Conservation (phyloP, 2,329 filamentous ascomycete genomes). For the Saccharata proteae region DNA sequence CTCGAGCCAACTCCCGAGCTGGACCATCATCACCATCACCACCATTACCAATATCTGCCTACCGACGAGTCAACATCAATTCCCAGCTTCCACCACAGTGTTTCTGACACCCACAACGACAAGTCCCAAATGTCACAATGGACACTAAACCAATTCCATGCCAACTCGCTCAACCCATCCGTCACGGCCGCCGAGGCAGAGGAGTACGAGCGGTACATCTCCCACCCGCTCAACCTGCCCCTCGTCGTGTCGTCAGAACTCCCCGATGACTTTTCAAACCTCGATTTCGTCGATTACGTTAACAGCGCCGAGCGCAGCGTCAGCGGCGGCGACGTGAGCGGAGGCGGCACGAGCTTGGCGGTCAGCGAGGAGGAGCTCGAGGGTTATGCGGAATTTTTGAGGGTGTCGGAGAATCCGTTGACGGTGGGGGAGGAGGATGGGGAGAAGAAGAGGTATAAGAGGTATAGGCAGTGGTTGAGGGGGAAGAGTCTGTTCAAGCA, state of each 20-base stretch:
- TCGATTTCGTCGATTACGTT: conserved; percentile 72
- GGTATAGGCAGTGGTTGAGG: conserved; percentile 86
- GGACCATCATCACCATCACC: conserved; percentile 11
- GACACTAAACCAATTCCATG: conserved; percentile 77
- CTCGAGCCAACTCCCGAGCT: no score
- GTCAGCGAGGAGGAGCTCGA: conserved; percentile 53
- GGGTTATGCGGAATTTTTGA: conserved; percentile 66
- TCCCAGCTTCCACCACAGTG: conserved; percentile 15
- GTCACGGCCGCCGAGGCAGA: conserved; percentile 65
- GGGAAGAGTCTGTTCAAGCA: conserved; percentile 97
- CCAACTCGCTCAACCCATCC: conserved; percentile 73
- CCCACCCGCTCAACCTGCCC: conserved; percentile 78
- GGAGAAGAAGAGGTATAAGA: conserved; percentile 90
- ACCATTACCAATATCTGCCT: conserved; percentile 12
- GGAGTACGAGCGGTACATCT: conserved; percentile 82
- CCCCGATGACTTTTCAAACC: conserved; percentile 39
- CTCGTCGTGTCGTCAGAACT: conserved; percentile 63
- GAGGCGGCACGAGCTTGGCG: conserved; percentile 27
- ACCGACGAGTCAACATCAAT: conserved; percentile 18
- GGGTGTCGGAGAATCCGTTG: conserved; percentile 67
- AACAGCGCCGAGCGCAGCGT: conserved; percentile 45
- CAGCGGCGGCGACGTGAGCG: no score
- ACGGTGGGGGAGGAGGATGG: conserved; percentile 80
- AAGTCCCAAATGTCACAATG: conserved; percentile 76
- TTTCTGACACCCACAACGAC: conserved; percentile 45